Evolutionary conservation across 1,284 basidiomycete species (phyloP), one percentile per base, ranked within the genome.

Genomic region (Rhodotorula sp.): DNA sequence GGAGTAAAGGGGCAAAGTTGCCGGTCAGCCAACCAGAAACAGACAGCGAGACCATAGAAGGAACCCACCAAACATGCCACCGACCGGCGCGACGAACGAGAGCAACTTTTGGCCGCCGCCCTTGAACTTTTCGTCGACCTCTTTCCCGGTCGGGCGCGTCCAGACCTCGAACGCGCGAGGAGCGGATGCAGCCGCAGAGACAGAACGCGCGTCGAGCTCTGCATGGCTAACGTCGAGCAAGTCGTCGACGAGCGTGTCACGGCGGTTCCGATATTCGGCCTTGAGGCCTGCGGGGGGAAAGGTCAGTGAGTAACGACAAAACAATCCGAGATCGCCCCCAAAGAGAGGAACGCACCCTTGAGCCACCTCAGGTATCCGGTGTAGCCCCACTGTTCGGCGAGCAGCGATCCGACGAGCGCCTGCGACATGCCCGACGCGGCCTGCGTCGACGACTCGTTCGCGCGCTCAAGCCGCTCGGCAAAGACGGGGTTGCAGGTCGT

Each of bases 351-450:
- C 60, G 75, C 78, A 80, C 87, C 87, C 60, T 87, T 85, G 52
- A 92, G 82, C 91, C 91, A 93, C 49, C 89, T 85, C 58, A 90
- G 81, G 79, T 89, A 92, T 1, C 90, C 90, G 10, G 87, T 84
- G 69, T 83, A 80, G 47, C 87, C 85, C 90, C 90, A 93, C 57
- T 82, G 81, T 60, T 86, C 84, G 31, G 83, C 80, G 34, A 93
- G 79, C 21, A 91, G 83, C 61, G 87, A 84, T 2, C 87, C 83
- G 6, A 92, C 83, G 57, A 92, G 77, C 2, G 87, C 85, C 85
- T 86, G 76, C 49, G 85, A 84, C 74, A 92, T 89, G 4, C 90
- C 91, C 70, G 86, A 88, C 4, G 91, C 89, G 0, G 86, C 86
- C 78, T 91, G 90, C 0, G 89, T 87, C 21, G 85, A 84, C 0